Conservation (phyloP, 768 basidiomycete genomes). For the Strobilomyces confusus region DNA sequence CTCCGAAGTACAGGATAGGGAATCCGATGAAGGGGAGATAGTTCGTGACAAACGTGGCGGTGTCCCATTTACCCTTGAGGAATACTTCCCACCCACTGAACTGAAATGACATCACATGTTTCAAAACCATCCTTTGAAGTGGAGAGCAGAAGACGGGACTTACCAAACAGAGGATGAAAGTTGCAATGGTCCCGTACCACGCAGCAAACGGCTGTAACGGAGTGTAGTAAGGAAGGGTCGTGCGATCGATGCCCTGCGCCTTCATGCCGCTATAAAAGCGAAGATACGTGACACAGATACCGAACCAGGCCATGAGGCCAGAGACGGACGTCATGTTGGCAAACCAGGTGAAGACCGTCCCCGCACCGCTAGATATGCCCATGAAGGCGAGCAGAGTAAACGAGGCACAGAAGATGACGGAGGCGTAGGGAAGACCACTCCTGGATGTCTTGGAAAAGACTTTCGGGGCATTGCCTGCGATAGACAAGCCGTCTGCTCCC, state of each 20-base stretch:
- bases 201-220: slow-evolving; percentile 71
- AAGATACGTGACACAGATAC: slow-evolving; percentile 70
- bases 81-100: slow-evolving; percentile 52
- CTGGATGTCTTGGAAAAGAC: slow-evolving; percentile 68
- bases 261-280: slow-evolving; percentile 85
- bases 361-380: slow-evolving; percentile 63
- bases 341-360: slow-evolving; percentile 78
- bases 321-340: slow-evolving; percentile 67
- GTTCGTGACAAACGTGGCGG: slow-evolving; percentile 74
- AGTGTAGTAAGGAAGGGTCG: slow-evolving; percentile 64
- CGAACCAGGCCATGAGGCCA: slow-evolving; percentile 80
- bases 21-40: slow-evolving; percentile 72
- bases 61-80: slow-evolving; percentile 49
- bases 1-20: slow-evolving; percentile 66
- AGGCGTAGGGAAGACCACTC: slow-evolving; percentile 72
- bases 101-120: slow-evolving; percentile 33
- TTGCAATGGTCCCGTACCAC: slow-evolving; percentile 40
- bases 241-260: slow-evolving; percentile 73
- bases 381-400: slow-evolving; percentile 81
- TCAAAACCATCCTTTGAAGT: slow-evolving; percentile 2
- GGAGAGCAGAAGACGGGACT: slow-evolving; percentile 22
- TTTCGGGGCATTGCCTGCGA: slow-evolving; percentile 75
- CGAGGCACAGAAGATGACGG: slow-evolving; percentile 61
- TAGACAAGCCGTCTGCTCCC: slow-evolving; percentile 69
- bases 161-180: slow-evolving; percentile 58